Conservation (phyloP, 768 basidiomycete genomes). For the Mycena kentingensis region DNA sequence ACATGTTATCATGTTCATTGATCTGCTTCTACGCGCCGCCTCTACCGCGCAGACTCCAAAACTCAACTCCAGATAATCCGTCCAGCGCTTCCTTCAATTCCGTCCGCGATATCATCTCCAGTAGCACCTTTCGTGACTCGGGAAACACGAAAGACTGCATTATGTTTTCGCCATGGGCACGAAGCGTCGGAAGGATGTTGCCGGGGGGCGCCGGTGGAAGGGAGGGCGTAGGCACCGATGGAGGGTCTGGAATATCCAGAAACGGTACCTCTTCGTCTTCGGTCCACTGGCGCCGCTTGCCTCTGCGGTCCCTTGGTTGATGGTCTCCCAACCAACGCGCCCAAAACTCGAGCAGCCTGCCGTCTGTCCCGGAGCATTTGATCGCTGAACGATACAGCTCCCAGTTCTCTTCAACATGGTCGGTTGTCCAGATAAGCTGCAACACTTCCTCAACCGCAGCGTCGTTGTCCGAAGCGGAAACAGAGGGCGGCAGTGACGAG, state of each 20-base stretch:
- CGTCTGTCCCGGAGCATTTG: slow-evolving; percentile 60
- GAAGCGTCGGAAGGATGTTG: slow-evolving; percentile 54
- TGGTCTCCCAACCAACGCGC: slow-evolving; percentile 61
- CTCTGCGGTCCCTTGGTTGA: slow-evolving; percentile 31
- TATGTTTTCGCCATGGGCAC: slow-evolving; percentile 54
- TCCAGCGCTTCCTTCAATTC: no score
- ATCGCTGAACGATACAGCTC: slow-evolving; percentile 53
- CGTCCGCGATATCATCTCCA: slow-evolving; percentile 61
- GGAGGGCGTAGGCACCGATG: slow-evolving; percentile 22
- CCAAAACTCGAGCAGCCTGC: slow-evolving; percentile 79
- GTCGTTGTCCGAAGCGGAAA: slow-evolving; percentile 19
- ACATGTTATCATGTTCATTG: no score
- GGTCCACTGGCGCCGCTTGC: slow-evolving; percentile 48
- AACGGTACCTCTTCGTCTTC: slow-evolving; percentile 43
- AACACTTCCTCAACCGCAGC: slow-evolving; percentile 23
- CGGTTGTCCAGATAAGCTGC: slow-evolving; percentile 57
- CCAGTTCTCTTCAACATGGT: slow-evolving; percentile 59
- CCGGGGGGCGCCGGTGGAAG: slow-evolving; percentile 35
- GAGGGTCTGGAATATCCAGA: slow-evolving; percentile 28
- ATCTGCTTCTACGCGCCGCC: no score
- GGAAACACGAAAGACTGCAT: slow-evolving; percentile 69
- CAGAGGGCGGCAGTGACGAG: slow-evolving; percentile 34
- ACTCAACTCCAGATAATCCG: slow-evolving; percentile 53
- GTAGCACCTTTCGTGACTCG: slow-evolving; percentile 69
- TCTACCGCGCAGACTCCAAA: slow-evolving; percentile 53